A percentile compares a stretch with the other conserved stretches of the same genome.
Evolutionary conservation across 1,284 basidiomycete species (phyloP).

Genomic region (Malassezia equina): DNA sequence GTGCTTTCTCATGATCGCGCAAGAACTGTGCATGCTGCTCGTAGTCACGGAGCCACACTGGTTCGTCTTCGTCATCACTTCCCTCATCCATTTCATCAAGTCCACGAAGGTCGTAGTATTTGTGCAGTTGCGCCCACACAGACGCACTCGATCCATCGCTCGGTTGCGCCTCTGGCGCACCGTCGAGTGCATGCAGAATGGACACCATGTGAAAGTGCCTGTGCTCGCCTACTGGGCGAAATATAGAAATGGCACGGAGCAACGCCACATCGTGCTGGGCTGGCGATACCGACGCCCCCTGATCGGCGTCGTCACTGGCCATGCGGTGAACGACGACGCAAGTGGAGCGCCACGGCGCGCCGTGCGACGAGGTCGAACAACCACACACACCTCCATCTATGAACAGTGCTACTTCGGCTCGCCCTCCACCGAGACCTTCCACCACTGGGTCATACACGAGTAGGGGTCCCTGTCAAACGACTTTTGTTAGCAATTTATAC

Average conservation of each 20-base stretch:
- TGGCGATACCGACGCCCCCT: neutral
- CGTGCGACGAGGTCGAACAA: neutral
- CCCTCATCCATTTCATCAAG: constrained; percentile 28
- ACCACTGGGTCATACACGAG: constrained; percentile 35
- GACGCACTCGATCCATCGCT: neutral
- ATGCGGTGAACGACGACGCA: neutral
- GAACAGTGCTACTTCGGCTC: neutral
- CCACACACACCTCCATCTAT: neutral
- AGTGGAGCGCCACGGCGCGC: no score
- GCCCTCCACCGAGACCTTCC: constrained; percentile 29
- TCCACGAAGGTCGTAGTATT: constrained; percentile 31
- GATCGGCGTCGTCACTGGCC: neutral
- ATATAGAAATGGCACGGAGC: constrained; percentile 27
- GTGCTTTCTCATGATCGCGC: constrained; percentile 3
- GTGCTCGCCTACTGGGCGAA: constrained; percentile 34
- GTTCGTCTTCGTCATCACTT: constrained; percentile 12
- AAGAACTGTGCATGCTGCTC: neutral
- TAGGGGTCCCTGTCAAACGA: constrained; percentile 33
- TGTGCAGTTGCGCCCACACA: constrained; percentile 26
- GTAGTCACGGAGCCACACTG: constrained; percentile 5
- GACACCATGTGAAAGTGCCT: constrained; percentile 37
- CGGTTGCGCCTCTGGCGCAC: neutral
- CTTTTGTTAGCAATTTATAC: constrained; percentile 8
- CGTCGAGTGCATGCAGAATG: constrained; percentile 22
- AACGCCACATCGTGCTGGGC: constrained; percentile 20